A percentile compares a stretch with the other conserved stretches of the same genome.
phyloP scores from a whole-genome alignment of 768 basidiomycete species.

The Boletus rubroflammeus region DNA sequence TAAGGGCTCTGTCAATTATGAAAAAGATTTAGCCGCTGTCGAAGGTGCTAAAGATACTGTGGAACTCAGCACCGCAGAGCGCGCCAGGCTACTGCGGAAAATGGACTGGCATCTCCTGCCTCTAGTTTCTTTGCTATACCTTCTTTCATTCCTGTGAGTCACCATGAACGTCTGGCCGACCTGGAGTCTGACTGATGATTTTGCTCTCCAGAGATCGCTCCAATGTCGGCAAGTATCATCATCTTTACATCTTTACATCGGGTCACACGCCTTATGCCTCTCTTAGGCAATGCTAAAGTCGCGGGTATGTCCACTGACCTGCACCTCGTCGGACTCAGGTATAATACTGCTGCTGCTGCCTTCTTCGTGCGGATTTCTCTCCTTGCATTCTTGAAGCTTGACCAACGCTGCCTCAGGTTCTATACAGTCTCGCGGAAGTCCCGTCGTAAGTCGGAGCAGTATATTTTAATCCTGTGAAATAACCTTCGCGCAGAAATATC shows the following conservation, averaged over 20 bases:
- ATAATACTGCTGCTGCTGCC: neutral
- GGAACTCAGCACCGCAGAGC: neutral
- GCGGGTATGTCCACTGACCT: neutral
- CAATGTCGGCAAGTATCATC: neutral
- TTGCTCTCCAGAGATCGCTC: neutral
- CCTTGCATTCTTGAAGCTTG: neutral
- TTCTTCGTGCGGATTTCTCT: neutral
- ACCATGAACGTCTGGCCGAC: neutral
- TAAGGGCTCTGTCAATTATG: neutral
- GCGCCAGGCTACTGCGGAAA: neutral
- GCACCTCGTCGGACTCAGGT: neutral
- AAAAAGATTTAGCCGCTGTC: neutral
- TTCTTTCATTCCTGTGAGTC: neutral
- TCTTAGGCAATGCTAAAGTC: neutral
- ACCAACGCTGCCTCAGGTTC: neutral
- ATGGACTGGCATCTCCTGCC: neutral
- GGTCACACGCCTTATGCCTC: neutral
- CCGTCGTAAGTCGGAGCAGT: neutral
- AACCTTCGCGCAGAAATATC: constrained; percentile 33
- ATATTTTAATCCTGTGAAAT: neutral
- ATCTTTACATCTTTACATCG: neutral
- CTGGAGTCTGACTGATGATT: neutral
- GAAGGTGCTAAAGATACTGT: neutral
- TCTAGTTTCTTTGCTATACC: neutral
- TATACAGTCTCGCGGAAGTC: neutral